Conservation (phyloP, 768 basidiomycete genomes). For the Suillus decipiens region DNA sequence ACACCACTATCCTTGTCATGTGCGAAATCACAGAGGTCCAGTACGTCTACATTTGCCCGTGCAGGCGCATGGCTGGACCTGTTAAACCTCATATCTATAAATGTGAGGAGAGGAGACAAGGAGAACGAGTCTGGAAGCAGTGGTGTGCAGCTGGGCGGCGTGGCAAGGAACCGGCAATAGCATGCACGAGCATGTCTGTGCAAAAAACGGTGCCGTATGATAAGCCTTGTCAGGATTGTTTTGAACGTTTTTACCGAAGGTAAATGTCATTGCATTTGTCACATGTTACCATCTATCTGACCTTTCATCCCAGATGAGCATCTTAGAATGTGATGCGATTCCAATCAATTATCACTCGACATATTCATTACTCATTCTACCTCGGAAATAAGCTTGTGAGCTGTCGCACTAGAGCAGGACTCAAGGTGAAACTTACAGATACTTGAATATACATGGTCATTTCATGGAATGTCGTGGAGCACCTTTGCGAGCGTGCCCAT, state of each 20-base stretch:
- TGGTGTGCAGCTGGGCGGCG: neutral
- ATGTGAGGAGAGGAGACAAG: neutral
- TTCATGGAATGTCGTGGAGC: neutral
- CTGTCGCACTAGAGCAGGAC: neutral
- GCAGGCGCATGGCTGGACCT: neutral
- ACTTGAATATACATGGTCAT: neutral
- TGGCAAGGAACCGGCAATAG: neutral
- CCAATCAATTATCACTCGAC: neutral
- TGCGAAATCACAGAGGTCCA: slow-evolving; percentile 3
- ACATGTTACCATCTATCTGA: neutral
- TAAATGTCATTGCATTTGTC: neutral
- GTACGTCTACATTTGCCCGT: neutral
- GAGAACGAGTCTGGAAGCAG: neutral
- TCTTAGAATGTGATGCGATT: neutral
- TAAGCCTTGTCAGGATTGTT: neutral
- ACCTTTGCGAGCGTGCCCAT: slow-evolving; percentile 33
- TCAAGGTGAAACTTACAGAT: neutral
- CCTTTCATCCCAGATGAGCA: neutral
- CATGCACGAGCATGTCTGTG: neutral
- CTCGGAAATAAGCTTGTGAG: neutral
- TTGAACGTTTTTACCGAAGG: neutral
- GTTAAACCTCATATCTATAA: neutral
- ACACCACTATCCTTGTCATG: neutral
- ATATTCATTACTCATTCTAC: neutral
- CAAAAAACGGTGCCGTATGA: neutral